These are phyloP conservation scores for Tanacetum coccineum DNA, from an alignment of 129 eudicot genomes.

Conservation along the genomic window DNA sequence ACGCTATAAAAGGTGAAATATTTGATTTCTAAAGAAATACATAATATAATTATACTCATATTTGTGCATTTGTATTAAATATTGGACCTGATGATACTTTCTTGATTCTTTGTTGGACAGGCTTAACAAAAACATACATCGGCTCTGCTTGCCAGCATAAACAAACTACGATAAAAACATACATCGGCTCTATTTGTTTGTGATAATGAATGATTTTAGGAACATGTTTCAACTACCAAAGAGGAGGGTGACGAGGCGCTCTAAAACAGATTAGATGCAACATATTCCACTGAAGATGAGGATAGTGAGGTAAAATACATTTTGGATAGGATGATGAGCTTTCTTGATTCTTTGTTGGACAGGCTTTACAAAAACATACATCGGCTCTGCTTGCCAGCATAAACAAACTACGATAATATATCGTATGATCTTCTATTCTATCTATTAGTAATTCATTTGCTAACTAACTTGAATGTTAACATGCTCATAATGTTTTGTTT, in stretches of 20 bases:
- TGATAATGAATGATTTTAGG: conserved; percentile 42
- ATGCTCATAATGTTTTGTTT: conserved; percentile 6
- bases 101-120: conserved; percentile 42
- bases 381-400: too few relatives aligned
- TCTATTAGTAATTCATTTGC: background rate
- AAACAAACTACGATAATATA: conserved; percentile 62
- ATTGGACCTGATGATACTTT: too few relatives aligned
- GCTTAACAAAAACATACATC: conserved; percentile 69
- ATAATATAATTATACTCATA: too few relatives aligned
- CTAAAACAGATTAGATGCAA: conserved; percentile 56
- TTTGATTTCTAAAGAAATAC: too few relatives aligned
- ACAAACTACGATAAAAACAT: conserved; percentile 54
- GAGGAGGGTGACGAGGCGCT: conserved; percentile 57
- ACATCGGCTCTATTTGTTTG: conserved; percentile 18
- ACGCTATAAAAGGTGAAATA: too few relatives aligned
- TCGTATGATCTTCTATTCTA: conserved; percentile 40
- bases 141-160: conserved; percentile 55
- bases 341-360: too few relatives aligned
- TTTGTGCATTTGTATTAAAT: too few relatives aligned
- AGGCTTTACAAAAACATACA: too few relatives aligned
- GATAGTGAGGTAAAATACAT: conserved; percentile 89
- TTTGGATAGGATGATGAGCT: too few relatives aligned
- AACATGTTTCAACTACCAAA: conserved; percentile 54
- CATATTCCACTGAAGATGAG: conserved; percentile 78
- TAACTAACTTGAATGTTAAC: background rate